phyloP scores from a whole-genome alignment of 1,284 basidiomycete genomes.

The Mycosarcoma maydis region DNA sequence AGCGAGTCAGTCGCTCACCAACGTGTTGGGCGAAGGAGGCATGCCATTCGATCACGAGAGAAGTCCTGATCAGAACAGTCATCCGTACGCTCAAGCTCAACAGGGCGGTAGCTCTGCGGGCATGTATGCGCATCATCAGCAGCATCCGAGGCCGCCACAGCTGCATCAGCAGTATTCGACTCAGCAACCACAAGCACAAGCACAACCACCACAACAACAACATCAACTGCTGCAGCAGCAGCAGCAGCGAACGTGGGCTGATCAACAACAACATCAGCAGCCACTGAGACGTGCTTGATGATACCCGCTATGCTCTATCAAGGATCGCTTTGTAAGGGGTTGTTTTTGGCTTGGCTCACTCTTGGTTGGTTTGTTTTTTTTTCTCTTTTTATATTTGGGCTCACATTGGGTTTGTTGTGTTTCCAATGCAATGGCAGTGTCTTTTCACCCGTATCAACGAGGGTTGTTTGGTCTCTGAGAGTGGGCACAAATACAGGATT shows the following conservation, averaged over 20 bases:
- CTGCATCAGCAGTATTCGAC: conserved; percentile 16
- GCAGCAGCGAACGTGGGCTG: conserved; percentile 12
- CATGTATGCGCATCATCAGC: conserved; percentile 12
- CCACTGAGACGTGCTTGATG: conserved; percentile 14
- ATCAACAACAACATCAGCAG: conserved; percentile 13
- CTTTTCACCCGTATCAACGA: too few relatives aligned
- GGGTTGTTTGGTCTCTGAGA: too few relatives aligned
- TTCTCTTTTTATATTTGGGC: too few relatives aligned
- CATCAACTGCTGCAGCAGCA: conserved; percentile 9
- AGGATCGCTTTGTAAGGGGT: too few relatives aligned
- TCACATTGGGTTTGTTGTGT: not conserved
- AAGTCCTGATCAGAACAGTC: conserved; percentile 33
- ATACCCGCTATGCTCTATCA: too few relatives aligned
- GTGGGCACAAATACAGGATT: conserved; percentile 12
- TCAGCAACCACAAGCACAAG: conserved; percentile 6
- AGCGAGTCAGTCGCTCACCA: conserved; percentile 42
- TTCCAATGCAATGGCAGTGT: not conserved
- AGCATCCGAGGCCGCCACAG: too few relatives aligned
- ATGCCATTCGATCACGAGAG: conserved; percentile 25
- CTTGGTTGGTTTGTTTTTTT: too few relatives aligned
- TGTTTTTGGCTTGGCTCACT: too few relatives aligned
- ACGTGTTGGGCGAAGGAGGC: conserved; percentile 20
- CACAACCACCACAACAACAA: conserved; percentile 13
- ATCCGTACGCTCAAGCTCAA: conserved; percentile 9
- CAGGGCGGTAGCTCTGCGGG: not conserved